Percentiles rank a stretch among this genome's conserved stretches.
phyloP scores from a whole-genome alignment of 2,329 filamentous ascomycete genomes.

The Rosellinia necatrix region DNA sequence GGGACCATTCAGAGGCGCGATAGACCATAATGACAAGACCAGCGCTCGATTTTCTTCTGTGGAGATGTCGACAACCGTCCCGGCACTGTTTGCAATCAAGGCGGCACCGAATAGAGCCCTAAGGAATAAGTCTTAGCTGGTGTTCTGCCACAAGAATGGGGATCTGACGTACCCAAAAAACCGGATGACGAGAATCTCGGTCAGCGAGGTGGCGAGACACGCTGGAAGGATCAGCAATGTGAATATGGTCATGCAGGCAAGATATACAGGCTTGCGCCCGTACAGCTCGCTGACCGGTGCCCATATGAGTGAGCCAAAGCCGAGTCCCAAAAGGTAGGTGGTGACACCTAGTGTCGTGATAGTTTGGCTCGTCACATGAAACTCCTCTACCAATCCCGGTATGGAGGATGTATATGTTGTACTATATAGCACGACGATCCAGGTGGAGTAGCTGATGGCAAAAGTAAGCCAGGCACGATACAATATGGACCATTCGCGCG shows the following conservation, averaged over 20 bases:
- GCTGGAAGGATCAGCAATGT: constrained; percentile 72
- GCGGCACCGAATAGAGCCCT: constrained; percentile 73
- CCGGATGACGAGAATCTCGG: constrained; percentile 70
- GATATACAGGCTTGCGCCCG: constrained; percentile 70
- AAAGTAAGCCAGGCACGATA: constrained; percentile 49
- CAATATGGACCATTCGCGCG: constrained; percentile 68
- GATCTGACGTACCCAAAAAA: constrained; percentile 66
- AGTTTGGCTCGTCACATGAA: constrained; percentile 60
- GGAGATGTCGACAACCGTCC: constrained; percentile 83
- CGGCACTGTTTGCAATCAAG: constrained; percentile 83
- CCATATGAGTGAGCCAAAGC: constrained; percentile 70
- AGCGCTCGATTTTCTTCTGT: constrained; percentile 78
- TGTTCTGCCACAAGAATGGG: not conserved
- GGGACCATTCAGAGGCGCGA: constrained; percentile 78
- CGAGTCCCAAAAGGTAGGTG: constrained; percentile 77
- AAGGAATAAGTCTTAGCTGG: constrained; percentile 32
- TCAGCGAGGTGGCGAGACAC: constrained; percentile 69
- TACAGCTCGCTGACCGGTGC: constrained; percentile 76
- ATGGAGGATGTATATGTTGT: constrained; percentile 79
- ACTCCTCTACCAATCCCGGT: constrained; percentile 70
- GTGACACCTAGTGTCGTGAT: constrained; percentile 77
- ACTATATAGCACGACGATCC: constrained; percentile 70
- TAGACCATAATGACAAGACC: constrained; percentile 81
- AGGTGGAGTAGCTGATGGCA: constrained; percentile 52
- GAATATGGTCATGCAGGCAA: constrained; percentile 67